Evolutionary conservation across 1,284 basidiomycete genomes (phyloP).

Genomic region (Ceratobasidium sp.): DNA sequence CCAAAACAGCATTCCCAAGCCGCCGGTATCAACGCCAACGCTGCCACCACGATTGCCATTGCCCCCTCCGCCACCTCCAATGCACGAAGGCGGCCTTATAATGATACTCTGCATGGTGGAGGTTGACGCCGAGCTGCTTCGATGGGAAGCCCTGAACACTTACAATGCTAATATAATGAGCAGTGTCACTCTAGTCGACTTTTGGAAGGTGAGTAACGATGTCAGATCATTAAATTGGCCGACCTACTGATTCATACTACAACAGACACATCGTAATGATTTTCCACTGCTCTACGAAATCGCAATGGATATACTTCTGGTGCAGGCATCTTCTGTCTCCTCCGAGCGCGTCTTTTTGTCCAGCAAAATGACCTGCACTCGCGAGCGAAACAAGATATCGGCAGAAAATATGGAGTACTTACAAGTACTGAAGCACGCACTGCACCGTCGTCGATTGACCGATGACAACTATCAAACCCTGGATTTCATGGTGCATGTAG

Average conservation of each 20-base stretch:
- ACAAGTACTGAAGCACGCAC: conserved; percentile 1
- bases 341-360: conserved; percentile 34
- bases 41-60: neutral
- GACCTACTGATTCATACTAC: neutral
- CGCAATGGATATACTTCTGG: conserved; percentile 18
- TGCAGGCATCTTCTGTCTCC: conserved; percentile 31
- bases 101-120: neutral
- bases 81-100: neutral
- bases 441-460: too few species aligned
- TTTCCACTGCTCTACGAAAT: conserved; percentile 26
- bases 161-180: neutral
- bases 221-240: too few species aligned
- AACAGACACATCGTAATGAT: conserved; percentile 13
- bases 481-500: too few species aligned
- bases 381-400: conserved; percentile 30
- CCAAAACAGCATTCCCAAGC: neutral
- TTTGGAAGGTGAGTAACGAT: conserved; percentile 27
- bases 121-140: conserved; percentile 29
- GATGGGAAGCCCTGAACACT: conserved; percentile 9
- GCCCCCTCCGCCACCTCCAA: neutral
- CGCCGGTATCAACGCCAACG: neutral
- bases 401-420: conserved; percentile 38
- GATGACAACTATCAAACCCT: too few species aligned
- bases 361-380: conserved; percentile 34
- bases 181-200: conserved; percentile 17